These are phyloP conservation scores for Vitrella brassicaformis DNA, from an alignment of 73 alveolate species.

Conservation along the genomic window DNA sequence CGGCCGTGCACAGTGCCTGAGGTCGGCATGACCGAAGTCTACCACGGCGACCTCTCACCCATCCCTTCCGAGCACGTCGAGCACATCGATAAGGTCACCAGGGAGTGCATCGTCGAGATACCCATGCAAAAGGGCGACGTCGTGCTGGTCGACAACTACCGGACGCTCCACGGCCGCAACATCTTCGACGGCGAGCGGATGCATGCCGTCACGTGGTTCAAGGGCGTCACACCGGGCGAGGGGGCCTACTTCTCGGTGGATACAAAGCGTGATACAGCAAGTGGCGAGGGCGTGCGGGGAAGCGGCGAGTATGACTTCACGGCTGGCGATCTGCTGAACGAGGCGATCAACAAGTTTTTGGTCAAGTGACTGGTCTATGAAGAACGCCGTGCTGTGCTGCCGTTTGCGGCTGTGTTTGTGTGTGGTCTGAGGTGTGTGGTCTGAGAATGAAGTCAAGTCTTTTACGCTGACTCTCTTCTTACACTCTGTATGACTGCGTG, in stretches of 20 bases:
- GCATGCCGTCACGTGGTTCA: neutral
- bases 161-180: conserved; percentile 31
- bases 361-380: neutral
- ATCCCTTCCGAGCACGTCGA: conserved; percentile 17
- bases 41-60: conserved; percentile 26
- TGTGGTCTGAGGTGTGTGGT: too few relatives aligned
- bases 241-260: neutral
- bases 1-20: conserved; percentile 41
- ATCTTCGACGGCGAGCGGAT: conserved; percentile 36
- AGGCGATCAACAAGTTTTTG: neutral
- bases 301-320: neutral
- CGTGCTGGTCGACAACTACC: conserved; percentile 36
- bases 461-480: too few relatives aligned
- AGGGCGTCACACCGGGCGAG: neutral
- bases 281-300: neutral
- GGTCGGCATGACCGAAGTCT: conserved; percentile 36
- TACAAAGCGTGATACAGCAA: too few relatives aligned
- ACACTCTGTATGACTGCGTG: too few relatives aligned
- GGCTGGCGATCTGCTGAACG: neutral
- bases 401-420: too few relatives aligned
- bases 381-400: too few relatives aligned
- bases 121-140: conserved; percentile 2
- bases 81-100: neutral
- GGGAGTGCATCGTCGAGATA: conserved; percentile 14
- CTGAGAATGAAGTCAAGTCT: too few relatives aligned